Evolutionary conservation across 1,139 yeast species (phyloP).

Genomic region (Pichia sp.): DNA sequence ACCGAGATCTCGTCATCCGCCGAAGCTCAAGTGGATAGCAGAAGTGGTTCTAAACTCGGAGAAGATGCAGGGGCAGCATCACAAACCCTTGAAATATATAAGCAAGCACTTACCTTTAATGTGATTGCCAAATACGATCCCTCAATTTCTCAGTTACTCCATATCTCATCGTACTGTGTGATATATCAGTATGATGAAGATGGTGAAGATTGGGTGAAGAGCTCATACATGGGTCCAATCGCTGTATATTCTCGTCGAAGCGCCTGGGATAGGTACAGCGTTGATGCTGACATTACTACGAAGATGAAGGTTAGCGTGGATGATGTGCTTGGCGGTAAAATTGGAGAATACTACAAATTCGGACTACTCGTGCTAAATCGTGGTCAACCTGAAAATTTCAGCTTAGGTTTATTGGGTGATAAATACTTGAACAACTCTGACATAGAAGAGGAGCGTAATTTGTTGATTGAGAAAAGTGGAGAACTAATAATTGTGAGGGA

Average conservation of each 20-base stretch:
- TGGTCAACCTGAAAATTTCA: slow-evolving; percentile 66
- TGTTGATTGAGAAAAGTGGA: slow-evolving; percentile 75
- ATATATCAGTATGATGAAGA: slow-evolving; percentile 63
- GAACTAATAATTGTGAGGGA: slow-evolving; percentile 75
- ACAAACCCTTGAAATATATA: slow-evolving; percentile 44
- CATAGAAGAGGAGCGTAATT: slow-evolving; percentile 41
- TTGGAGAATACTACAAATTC: slow-evolving; percentile 50
- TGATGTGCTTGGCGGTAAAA: slow-evolving; percentile 4
- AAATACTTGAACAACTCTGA: slow-evolving; percentile 32
- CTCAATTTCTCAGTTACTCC: slow-evolving; percentile 61
- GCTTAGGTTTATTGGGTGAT: slow-evolving; percentile 68
- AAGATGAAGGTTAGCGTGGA: slow-evolving; percentile 14
- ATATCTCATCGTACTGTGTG: slow-evolving; percentile 75
- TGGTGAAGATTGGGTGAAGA: slow-evolving; percentile 70
- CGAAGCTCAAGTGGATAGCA: too few species aligned
- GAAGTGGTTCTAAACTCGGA: too few species aligned
- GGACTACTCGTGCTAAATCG: slow-evolving; percentile 78
- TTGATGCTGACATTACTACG: slow-evolving; percentile 6
- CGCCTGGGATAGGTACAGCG: slow-evolving; percentile 12
- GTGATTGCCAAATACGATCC: slow-evolving; percentile 86
- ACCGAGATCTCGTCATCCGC: too few species aligned
- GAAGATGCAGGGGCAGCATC: too few species aligned
- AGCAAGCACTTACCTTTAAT: slow-evolving; percentile 67
- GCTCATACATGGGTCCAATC: slow-evolving; percentile 74
- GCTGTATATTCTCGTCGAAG: slow-evolving; percentile 53